Conservation (phyloP, 179 eudicot genomes). For the Sideroxylon spinosum region DNA sequence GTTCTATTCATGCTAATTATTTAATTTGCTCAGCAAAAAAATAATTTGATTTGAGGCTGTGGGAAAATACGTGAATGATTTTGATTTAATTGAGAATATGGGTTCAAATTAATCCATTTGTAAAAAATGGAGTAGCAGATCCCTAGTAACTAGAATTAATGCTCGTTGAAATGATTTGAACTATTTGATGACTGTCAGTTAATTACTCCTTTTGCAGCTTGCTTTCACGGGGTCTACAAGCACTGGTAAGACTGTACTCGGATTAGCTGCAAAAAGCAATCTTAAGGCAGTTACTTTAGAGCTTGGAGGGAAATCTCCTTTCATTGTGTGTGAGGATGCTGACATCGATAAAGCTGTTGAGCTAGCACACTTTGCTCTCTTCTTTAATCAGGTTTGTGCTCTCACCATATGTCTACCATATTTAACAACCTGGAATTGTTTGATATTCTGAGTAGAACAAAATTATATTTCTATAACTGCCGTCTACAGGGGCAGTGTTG, state of each 20-base stretch:
- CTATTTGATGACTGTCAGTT: not conserved
- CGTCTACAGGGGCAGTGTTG: constrained; percentile 57
- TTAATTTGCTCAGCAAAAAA: not conserved
- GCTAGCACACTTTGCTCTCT: constrained; percentile 68
- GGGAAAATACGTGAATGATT: too few relatives aligned
- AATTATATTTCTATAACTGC: not conserved
- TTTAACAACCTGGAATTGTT: not conserved
- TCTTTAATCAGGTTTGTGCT: constrained; percentile 60
- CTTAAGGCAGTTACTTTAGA: constrained; percentile 73
- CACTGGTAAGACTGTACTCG: constrained; percentile 55
- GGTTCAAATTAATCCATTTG: too few relatives aligned
- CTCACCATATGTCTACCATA: not conserved
- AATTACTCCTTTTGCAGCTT: constrained; percentile 36
- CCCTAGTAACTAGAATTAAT: too few relatives aligned
- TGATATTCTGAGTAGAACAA: not conserved
- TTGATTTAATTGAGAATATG: too few relatives aligned
- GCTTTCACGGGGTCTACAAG: constrained; percentile 78
- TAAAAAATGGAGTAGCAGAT: too few relatives aligned
- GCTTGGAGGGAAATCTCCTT: constrained; percentile 83
- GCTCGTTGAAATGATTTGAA: too few relatives aligned
- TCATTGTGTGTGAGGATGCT: constrained; percentile 82
- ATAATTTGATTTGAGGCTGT: not conserved
- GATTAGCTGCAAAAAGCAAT: constrained; percentile 64
- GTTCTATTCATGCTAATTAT: not conserved
- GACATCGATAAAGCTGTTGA: constrained; percentile 74